A percentile compares a stretch with the other conserved stretches of the same genome.
phyloP scores from a whole-genome alignment of 139 green algal species.

The Chlorella sp. region DNA sequence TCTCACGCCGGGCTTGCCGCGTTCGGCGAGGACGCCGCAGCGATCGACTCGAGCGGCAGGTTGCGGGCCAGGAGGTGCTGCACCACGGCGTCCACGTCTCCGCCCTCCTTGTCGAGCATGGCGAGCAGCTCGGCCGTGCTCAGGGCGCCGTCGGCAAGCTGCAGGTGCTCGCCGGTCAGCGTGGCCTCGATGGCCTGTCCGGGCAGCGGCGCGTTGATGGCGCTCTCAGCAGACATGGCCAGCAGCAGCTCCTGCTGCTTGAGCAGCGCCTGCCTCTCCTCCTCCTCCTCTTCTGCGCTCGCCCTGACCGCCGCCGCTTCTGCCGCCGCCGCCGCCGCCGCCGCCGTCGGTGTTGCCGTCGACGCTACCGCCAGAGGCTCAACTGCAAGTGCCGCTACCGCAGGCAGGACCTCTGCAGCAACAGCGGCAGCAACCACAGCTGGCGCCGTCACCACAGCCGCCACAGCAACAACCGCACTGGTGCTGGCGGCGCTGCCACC shows the following conservation, averaged over 20 bases:
- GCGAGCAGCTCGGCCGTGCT: background rate
- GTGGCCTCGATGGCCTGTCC: background rate
- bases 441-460: background rate
- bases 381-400: background rate
- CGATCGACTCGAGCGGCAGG: too few species aligned
- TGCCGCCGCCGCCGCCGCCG: too few species aligned
- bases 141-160: background rate
- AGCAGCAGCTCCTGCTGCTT: too few species aligned
- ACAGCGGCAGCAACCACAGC: background rate
- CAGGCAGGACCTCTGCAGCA: background rate
- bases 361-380: background rate
- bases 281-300: too few species aligned
- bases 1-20: too few species aligned
- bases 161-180: background rate
- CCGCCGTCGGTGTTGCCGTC: background rate
- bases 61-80: background rate
- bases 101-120: background rate
- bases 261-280: too few species aligned
- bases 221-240: background rate
- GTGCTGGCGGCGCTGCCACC: background rate
- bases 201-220: background rate
- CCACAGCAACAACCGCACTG: background rate
- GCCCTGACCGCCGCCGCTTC: too few species aligned
- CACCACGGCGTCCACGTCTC: background rate
- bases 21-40: too few species aligned